phyloP scores from a whole-genome alignment of 768 basidiomycete species.

The Botryobasidium botryosum region DNA sequence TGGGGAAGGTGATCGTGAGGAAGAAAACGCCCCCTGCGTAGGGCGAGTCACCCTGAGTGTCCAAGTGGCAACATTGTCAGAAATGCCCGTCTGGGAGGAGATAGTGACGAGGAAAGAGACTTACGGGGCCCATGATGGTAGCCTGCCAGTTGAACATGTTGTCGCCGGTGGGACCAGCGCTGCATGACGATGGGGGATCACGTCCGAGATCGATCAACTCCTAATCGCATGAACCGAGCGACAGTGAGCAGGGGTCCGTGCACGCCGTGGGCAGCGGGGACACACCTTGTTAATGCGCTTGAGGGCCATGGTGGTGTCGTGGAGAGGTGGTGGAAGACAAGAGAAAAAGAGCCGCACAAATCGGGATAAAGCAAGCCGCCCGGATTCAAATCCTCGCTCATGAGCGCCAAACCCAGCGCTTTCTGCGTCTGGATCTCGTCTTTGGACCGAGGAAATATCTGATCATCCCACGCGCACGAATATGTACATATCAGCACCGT shows the following conservation, averaged over 20 bases:
- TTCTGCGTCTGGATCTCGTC: too few species aligned
- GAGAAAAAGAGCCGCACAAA: too few species aligned
- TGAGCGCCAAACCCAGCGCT: too few species aligned
- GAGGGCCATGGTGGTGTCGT: conserved; percentile 44
- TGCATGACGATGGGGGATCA: conserved; percentile 98
- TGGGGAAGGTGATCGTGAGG: conserved; percentile 84
- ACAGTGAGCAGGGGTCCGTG: background rate
- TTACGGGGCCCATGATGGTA: conserved; percentile 97
- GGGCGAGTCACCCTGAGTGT: conserved; percentile 78
- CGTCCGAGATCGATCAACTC: conserved; percentile 98
- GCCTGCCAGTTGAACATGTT: conserved; percentile 99
- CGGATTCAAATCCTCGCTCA: too few species aligned
- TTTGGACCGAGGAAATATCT: too few species aligned
- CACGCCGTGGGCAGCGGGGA: background rate
- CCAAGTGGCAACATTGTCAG: conserved; percentile 4
- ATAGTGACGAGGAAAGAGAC: conserved; percentile 20
- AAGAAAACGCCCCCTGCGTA: conserved; percentile 99
- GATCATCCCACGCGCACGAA: too few species aligned
- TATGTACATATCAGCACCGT: too few species aligned
- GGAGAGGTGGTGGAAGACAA: background rate
- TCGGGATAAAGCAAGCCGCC: too few species aligned
- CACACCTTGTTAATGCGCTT: conserved; percentile 99
- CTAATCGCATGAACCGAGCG: conserved; percentile 27
- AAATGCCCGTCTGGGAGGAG: conserved; percentile 13
- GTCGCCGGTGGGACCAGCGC: conserved; percentile 92